These are phyloP conservation scores for Mucor velutinosus DNA, from an alignment of 371 early-diverging fungal species.

Conservation along the genomic window DNA sequence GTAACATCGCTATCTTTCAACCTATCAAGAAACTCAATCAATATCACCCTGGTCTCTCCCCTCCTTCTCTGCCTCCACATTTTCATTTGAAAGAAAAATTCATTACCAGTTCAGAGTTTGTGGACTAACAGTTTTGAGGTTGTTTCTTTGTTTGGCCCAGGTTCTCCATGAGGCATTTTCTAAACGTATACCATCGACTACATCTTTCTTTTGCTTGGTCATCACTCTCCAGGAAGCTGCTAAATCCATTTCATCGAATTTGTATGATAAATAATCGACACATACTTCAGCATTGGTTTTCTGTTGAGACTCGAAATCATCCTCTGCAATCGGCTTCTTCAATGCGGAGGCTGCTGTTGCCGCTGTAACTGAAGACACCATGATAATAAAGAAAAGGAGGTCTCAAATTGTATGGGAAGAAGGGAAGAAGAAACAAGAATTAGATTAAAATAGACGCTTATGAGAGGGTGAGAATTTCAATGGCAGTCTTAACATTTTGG, in stretches of 20 bases:
- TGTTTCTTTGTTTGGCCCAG: slow-evolving; percentile 64
- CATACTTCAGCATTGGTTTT: slow-evolving; percentile 30
- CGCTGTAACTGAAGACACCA: slow-evolving; percentile 11
- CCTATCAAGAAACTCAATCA: slow-evolving; percentile 32
- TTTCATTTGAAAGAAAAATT: neutral
- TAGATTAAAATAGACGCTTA: neutral
- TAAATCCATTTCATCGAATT: slow-evolving; percentile 61
- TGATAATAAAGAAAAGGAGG: neutral
- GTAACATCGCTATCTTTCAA: slow-evolving; percentile 67
- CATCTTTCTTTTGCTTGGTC: slow-evolving; percentile 55
- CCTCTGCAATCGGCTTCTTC: slow-evolving; percentile 21
- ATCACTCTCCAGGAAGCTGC: slow-evolving; percentile 55
- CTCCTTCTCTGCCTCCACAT: neutral
- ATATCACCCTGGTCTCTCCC: neutral
- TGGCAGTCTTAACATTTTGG: neutral
- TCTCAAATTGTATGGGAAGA: neutral
- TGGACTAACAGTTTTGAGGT: slow-evolving; percentile 61
- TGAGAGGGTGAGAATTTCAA: slow-evolving; percentile 1
- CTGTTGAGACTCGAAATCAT: slow-evolving; percentile 23
- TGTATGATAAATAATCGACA: slow-evolving; percentile 65
- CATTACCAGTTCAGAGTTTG: slow-evolving; percentile 61
- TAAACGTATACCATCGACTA: slow-evolving; percentile 63
- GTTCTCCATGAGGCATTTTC: slow-evolving; percentile 75
- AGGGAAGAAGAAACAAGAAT: neutral
- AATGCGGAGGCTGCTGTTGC: slow-evolving; percentile 1